Evolutionary conservation across 139 green algal species (phyloP), one percentile per base, ranked within the genome.

Genomic region (Ettlia oleoabundans): DNA sequence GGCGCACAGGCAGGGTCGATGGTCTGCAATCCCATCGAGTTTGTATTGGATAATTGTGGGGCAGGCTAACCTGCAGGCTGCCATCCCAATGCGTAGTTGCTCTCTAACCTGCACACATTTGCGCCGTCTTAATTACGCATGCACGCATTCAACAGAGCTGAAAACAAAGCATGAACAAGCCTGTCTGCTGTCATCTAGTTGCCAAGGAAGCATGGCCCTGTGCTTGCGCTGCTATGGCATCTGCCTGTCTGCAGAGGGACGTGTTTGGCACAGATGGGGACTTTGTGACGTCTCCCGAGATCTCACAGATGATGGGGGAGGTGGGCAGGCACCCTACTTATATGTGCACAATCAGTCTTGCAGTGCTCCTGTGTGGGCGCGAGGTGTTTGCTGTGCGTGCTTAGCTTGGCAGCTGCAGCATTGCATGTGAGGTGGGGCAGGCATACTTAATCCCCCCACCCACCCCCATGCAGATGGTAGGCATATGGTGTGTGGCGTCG

Each of bases 251-350:
- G 77, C 51, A 82, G 30, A 64, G 89, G 0, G 93, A 98, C 78
- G 97, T 98, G 18, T 99, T 99, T 87, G 97, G 97, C 22, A 78
- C 55, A 0, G 30, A 68, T 0, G 97, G 97, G 22, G 94, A 99
- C 89, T 99, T 99, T 86, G 86, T 95, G 15, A 99, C 97, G 13
- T 98, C 93, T 0, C 97, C 97, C 26, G 97, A 99, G 79, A 95
- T 99, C 58, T 97, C 91, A 9, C 97, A 99, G 86, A 91, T 99
- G 86, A 98, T 99, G 90, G 97, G 97, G 4, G 97, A 99, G 93
- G 92, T 95, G 63, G 9, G 73, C 1, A 21, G 63, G 6, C 28
- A n/a, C n/a, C n/a, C 18, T 10, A 21, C 26, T n/a, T 28, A 32
- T 65, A 65, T 58, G 55, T 65, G 55, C 18, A 15, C 30, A n/a